A percentile compares a stretch with the other conserved stretches of the same genome.
phyloP scores from a whole-genome alignment of 2,329 filamentous ascomycete genomes.

The Fusarium drepaniforme region DNA sequence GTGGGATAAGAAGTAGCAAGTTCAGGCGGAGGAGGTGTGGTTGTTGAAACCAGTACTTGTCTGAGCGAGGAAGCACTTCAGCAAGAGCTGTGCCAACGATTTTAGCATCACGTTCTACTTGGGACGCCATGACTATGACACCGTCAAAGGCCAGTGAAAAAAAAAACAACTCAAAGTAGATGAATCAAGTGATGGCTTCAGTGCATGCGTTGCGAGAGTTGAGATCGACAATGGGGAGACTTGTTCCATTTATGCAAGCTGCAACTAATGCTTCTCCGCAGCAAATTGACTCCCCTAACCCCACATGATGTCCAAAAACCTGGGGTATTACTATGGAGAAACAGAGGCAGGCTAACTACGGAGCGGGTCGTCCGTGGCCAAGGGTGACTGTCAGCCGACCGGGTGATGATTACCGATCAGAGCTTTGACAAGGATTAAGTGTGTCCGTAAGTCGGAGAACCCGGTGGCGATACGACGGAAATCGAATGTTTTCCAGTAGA shows the following conservation, averaged over 20 bases:
- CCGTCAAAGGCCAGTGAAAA: neutral
- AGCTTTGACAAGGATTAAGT: neutral
- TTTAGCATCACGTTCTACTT: conserved; percentile 33
- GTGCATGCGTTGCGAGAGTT: neutral
- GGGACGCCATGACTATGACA: conserved; percentile 34
- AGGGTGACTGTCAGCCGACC: conserved; percentile 5
- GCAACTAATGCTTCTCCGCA: neutral
- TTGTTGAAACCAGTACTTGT: conserved; percentile 57
- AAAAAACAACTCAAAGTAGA: neutral
- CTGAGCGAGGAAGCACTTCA: conserved; percentile 53
- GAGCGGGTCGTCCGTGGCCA: conserved; percentile 6
- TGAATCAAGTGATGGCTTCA: neutral
- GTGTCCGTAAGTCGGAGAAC: neutral
- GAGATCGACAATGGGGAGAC: neutral
- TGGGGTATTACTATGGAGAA: neutral
- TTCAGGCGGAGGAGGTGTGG: conserved; percentile 59
- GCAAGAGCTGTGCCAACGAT: conserved; percentile 47
- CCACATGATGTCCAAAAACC: neutral
- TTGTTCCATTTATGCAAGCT: conserved; percentile 3
- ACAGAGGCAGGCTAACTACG: neutral
- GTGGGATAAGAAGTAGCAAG: conserved; percentile 56
- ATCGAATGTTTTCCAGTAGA: neutral
- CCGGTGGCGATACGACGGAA: neutral
- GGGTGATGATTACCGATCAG: neutral
- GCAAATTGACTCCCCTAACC: neutral